A percentile compares a stretch with the other conserved stretches of the same genome.
Evolutionary conservation across 371 early-diverging fungal genomes (phyloP).

Genomic region (Rhizopus stolonifer): DNA sequence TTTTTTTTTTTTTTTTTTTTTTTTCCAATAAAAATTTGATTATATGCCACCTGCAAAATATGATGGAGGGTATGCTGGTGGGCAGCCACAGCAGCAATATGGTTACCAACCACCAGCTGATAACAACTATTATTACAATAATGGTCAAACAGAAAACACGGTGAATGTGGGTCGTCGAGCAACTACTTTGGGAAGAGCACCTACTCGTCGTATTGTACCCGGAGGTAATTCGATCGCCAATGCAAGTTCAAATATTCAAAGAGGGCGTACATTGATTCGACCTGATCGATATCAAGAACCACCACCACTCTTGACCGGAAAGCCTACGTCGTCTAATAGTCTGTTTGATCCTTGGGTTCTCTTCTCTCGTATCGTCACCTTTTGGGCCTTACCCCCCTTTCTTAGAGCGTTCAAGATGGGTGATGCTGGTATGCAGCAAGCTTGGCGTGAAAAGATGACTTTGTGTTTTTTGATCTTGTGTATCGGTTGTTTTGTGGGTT

Average conservation of each 20-base stretch:
- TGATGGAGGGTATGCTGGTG: not conserved
- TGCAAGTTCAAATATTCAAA: conserved; percentile 56
- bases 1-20: too few species aligned
- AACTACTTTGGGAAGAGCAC: conserved; percentile 51
- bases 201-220: conserved; percentile 50
- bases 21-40: not conserved
- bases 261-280: conserved; percentile 75
- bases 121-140: conserved; percentile 25
- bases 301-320: conserved; percentile 68
- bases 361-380: conserved; percentile 73
- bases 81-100: conserved; percentile 8
- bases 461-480: conserved; percentile 74
- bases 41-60: not conserved
- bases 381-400: conserved; percentile 73
- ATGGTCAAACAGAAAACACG: conserved; percentile 7
- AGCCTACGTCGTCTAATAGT: conserved; percentile 51
- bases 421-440: conserved; percentile 76
- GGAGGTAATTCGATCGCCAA: conserved; percentile 47
- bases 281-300: conserved; percentile 73
- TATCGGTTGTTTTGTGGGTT: conserved; percentile 71
- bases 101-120: conserved; percentile 27
- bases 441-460: conserved; percentile 91
- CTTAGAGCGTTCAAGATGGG: conserved; percentile 52
- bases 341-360: conserved; percentile 71
- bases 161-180: conserved; percentile 37